These are phyloP conservation scores for Cryphonectria japonica DNA, from an alignment of 2,329 filamentous ascomycete species.

Conservation along the genomic window DNA sequence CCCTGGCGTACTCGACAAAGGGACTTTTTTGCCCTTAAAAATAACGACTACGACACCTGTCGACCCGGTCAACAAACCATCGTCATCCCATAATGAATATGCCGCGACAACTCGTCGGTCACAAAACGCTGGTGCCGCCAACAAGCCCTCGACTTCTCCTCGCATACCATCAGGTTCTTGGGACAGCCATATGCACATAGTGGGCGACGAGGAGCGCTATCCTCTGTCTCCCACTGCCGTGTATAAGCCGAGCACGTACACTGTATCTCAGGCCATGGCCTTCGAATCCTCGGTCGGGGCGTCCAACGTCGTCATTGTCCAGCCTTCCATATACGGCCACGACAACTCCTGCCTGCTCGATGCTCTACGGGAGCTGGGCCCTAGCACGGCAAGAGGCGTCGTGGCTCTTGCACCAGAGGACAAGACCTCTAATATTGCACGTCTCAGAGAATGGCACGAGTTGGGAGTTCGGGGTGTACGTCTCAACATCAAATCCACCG, in stretches of 20 bases:
- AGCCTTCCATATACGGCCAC: conserved; percentile 38
- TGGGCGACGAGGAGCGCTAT: conserved; percentile 31
- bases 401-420: conserved; percentile 37
- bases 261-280: conserved; percentile 26
- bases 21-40: conserved; percentile 9
- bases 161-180: conserved; percentile 34
- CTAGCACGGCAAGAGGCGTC: conserved; percentile 35
- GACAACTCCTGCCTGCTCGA: conserved; percentile 39
- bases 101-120: neutral
- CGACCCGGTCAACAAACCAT: conserved; percentile 17
- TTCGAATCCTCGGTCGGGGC: conserved; percentile 34
- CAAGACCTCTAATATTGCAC: conserved; percentile 28
- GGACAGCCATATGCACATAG: conserved; percentile 38
- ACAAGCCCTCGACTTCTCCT: neutral
- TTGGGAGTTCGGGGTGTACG: conserved; percentile 38
- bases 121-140: neutral
- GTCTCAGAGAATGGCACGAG: conserved; percentile 35
- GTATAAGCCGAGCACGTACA: conserved; percentile 23
- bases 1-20: conserved; percentile 19
- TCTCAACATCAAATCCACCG: conserved; percentile 37
- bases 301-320: conserved; percentile 36
- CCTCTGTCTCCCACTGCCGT: conserved; percentile 24
- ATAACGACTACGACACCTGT: conserved; percentile 8
- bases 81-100: conserved; percentile 23
- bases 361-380: conserved; percentile 34